A percentile compares a stretch with the other conserved stretches of the same genome.
Evolutionary conservation across 2,329 filamentous ascomycete species (phyloP).

Genomic region (Microascus cirrosus): DNA sequence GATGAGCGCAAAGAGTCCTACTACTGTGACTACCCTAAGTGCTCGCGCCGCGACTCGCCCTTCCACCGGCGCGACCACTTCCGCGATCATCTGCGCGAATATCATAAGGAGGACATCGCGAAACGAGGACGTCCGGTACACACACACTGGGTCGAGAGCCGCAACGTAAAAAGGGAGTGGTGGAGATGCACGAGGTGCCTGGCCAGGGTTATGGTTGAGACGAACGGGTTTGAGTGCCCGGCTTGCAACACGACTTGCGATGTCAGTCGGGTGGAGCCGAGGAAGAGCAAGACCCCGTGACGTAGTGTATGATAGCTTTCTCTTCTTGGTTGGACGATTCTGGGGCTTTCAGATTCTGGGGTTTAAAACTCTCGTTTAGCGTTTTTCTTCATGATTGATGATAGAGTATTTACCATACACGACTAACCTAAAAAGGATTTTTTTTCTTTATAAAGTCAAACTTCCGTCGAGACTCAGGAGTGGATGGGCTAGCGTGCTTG

Average conservation of each 20-base stretch:
- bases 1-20: conserved; percentile 28
- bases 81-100: conserved; percentile 44
- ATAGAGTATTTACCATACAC: no score
- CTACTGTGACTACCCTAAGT: conserved; percentile 40
- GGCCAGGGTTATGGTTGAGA: conserved; percentile 26
- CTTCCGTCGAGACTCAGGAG: no score
- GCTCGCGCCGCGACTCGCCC: conserved; percentile 27
- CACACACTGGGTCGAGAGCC: conserved; percentile 25
- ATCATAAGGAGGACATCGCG: conserved; percentile 42
- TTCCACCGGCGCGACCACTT: conserved; percentile 46
- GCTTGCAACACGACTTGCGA: conserved; percentile 39
- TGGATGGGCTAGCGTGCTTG: no score
- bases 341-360: background rate
- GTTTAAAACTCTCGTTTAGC: no score
- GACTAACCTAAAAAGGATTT: no score
- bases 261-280: conserved; percentile 25
- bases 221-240: conserved; percentile 31
- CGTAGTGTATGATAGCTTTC: conserved; percentile 6
- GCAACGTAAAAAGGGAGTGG: conserved; percentile 29
- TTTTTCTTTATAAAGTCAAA: no score
- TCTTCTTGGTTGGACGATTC: background rate
- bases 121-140: conserved; percentile 27
- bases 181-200: conserved; percentile 46
- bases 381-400: no score
- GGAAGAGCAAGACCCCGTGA: background rate